Conservation (phyloP, 2,329 filamentous ascomycete genomes). For the Fusarium albidum region DNA sequence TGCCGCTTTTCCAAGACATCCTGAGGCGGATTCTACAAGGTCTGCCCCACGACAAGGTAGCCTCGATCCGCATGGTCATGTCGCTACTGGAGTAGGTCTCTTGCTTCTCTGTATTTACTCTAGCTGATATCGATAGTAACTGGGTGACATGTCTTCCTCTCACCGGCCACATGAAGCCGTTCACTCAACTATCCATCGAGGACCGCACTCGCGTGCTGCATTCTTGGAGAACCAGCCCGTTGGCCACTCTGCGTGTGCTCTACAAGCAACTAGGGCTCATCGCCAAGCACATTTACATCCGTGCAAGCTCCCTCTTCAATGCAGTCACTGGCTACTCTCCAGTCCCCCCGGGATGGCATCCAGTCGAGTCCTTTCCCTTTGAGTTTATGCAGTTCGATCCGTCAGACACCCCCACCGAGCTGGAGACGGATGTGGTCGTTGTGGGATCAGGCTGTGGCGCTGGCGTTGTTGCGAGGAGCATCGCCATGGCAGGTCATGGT, state of each 20-base stretch:
- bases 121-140: no score
- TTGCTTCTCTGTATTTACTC: no score
- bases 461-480: conserved; percentile 75
- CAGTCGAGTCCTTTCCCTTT: background rate
- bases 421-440: conserved; percentile 80
- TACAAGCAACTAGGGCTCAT: conserved; percentile 2
- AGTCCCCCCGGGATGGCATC: background rate
- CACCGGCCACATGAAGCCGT: background rate
- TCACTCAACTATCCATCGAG: background rate
- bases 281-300: conserved; percentile 5
- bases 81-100: background rate
- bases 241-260: background rate
- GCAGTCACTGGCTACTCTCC: conserved; percentile 2
- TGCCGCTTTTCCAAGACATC: conserved; percentile 1
- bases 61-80: background rate
- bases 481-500: conserved; percentile 72
- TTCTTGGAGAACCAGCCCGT: background rate
- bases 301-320: background rate
- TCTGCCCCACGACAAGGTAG: background rate
- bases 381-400: conserved; percentile 63
- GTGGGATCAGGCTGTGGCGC: conserved; percentile 84
- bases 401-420: conserved; percentile 53
- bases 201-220: background rate
- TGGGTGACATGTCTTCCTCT: background rate
- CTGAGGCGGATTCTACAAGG: background rate